Base-by-base conservation (phyloP, 257 asterid genomes). In the Anisodus tanguticus region DNA sequence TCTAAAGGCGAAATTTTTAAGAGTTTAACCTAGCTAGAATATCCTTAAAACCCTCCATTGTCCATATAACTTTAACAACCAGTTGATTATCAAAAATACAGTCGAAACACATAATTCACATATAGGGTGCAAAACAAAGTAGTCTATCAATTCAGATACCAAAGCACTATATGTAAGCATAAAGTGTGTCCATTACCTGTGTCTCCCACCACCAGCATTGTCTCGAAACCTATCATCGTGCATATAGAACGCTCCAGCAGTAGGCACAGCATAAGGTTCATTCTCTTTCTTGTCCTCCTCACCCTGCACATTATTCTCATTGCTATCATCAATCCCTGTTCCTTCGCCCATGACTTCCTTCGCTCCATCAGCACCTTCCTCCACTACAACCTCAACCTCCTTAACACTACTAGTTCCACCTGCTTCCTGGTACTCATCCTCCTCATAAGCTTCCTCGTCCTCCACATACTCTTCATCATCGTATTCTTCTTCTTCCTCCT, bases 171-270 rank as follows among this genome's bases (percentile, higher is more conserved):
- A 47, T 31, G 47, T 26, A 47, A 53, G 62, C 81, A 12, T 49
- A 49, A 26, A 51, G 43, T 47, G 19, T 49, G 81, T 26, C 60
- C 81, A 77, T 45, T 77, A 97, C 99, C 98, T 93, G 86, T 93
- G 71, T 69, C 97, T 88, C 64, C 98, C 97, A 66, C 98, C 97
- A 66, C 93, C 94, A 1, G 93, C 91, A 90, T 87, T 91, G 89
- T 94, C 98, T 83, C 94, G 91, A 86, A 97, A 97, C 83, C 99
- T 90, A 84, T 97, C 99, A 90, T 97, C 98, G 19, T 97, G 99
- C 99, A 97, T 97, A 85, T 97, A 97, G 86, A 97, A 97, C 6
- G 99, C 97, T 83, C 99, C 99, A 0, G 98, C 99, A 8, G 98
- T 97, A 2, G 99, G 99, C 89, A 97, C 99, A 53, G 99, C 91